A percentile compares a stretch with the other conserved stretches of the same genome.
Conservation (phyloP, 2,329 filamentous ascomycete genomes). For the Zasmidium citrigriseum region DNA sequence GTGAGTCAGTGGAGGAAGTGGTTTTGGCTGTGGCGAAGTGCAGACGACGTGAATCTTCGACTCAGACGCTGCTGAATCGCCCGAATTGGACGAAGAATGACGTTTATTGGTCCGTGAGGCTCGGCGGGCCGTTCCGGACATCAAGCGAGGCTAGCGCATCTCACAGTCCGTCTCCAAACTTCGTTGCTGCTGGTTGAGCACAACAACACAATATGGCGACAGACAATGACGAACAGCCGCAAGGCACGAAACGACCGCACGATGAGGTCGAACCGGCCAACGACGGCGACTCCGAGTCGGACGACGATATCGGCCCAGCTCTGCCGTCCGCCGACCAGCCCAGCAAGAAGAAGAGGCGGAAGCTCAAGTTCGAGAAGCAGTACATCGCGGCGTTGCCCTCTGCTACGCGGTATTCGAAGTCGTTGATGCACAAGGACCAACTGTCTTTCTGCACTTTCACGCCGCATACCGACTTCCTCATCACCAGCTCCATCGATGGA, state of each 20-base stretch:
- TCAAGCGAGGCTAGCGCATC: background rate
- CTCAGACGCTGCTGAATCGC: no score
- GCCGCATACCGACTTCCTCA: conserved; percentile 88
- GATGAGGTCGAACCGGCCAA: conserved; percentile 26
- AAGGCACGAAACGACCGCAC: conserved; percentile 33
- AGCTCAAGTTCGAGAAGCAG: conserved; percentile 90
- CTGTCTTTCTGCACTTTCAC: conserved; percentile 85
- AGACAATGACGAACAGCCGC: conserved; percentile 15
- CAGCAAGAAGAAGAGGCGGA: conserved; percentile 84
- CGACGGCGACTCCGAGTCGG: conserved; percentile 63
- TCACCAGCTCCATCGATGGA: conserved; percentile 92
- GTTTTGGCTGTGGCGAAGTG: conserved; percentile 6
- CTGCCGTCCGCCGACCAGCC: conserved; percentile 76
- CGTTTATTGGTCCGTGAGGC: no score
- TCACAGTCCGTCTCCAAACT: background rate
- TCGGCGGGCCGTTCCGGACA: no score
- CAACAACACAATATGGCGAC: conserved; percentile 21
- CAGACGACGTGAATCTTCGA: background rate
- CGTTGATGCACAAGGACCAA: conserved; percentile 98
- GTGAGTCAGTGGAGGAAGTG: conserved; percentile 1
- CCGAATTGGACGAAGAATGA: no score
- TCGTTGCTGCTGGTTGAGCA: background rate
- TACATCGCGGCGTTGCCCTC: conserved; percentile 87
- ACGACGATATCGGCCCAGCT: conserved; percentile 89
- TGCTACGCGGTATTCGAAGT: conserved; percentile 84